Evolutionary conservation across 169 alveolate species (phyloP), one percentile per base, ranked within the genome.

Genomic region (Plasmodium coatneyi): DNA sequence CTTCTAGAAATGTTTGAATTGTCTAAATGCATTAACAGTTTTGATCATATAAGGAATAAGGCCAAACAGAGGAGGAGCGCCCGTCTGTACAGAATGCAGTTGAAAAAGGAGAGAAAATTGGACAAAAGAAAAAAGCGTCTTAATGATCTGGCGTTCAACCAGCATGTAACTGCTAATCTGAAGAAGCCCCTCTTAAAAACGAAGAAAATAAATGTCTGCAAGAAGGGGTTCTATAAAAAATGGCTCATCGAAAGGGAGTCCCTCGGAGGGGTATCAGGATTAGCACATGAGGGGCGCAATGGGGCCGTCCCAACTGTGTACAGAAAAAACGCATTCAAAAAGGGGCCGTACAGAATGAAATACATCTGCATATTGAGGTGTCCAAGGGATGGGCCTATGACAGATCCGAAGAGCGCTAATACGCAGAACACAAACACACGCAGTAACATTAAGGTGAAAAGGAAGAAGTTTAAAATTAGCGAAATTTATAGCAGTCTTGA

Each of bases 401-500:
- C n/a, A 3, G 7, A 49, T 16, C 60, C 60, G 25, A 49, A 49
- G 60, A 49, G 60, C 22, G 22, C 3, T 49, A 49, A 16, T 49
- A 16, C 6, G 7, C 60, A 12, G 6, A 74, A 76, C 30, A 3
- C 56, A 72, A 49, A 25, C 12, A 43, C 46, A 52, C n/a, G 12
- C 9, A 86, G 30, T n/a, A 22, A 56, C 10, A 86, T 16, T 10
- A 22, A 56, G 9, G 80, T 2, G 19, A 19, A 19, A 14, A 79
- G 12, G 71, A 60, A 36, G 0, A 60, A 66, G 32, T 79, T 89
- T 79, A 79, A 52, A 46, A 41, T 89, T 3, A 79, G 90, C 49
- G 94, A 89, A 30, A 78, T 89, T 56, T 89, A 79, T 89, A 89
- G 94, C 43, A 79, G 89, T 34, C 90, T 89, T 89, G 94, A 78